These are phyloP conservation scores for Cercospora sp. DNA, from an alignment of 2,329 filamentous ascomycete species.

Conservation along the genomic window DNA sequence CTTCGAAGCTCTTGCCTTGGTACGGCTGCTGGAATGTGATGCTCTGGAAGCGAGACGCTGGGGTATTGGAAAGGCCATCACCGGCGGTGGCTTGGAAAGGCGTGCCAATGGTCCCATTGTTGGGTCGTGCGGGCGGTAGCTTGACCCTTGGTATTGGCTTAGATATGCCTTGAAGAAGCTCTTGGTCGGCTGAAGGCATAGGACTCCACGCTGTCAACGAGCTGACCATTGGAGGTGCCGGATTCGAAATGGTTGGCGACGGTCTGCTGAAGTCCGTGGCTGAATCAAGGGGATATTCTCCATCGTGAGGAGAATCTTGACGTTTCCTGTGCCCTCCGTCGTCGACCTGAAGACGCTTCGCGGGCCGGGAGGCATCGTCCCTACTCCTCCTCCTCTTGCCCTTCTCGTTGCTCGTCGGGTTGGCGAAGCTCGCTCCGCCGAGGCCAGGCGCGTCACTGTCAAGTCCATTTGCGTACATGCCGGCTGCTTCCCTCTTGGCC, in stretches of 20 bases:
- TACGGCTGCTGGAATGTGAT: slow-evolving; percentile 77
- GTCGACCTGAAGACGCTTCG: background rate
- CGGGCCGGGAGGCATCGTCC: background rate
- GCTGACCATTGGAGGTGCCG: background rate
- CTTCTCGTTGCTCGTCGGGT: background rate
- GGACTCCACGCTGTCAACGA: background rate
- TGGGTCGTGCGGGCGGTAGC: slow-evolving; percentile 36
- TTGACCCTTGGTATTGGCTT: background rate
- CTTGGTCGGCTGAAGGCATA: background rate
- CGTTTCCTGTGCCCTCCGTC: background rate
- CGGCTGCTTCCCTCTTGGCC: background rate
- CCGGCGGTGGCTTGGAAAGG: slow-evolving; percentile 70
- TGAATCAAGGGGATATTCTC: background rate
- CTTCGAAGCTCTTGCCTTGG: slow-evolving; percentile 82
- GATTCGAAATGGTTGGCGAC: no score
- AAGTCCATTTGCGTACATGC: background rate
- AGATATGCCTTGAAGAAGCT: background rate
- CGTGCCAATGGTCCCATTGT: slow-evolving; percentile 65
- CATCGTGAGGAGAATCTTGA: background rate
- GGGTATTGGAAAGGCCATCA: slow-evolving; percentile 65
- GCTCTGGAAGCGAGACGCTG: slow-evolving; percentile 72
- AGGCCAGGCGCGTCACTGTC: background rate
- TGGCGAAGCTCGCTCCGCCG: background rate
- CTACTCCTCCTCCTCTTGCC: background rate
- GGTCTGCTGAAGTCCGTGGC: background rate